Conservation (phyloP, 805 yeast genomes). For the Zygosaccharomyces pseudorouxii region DNA sequence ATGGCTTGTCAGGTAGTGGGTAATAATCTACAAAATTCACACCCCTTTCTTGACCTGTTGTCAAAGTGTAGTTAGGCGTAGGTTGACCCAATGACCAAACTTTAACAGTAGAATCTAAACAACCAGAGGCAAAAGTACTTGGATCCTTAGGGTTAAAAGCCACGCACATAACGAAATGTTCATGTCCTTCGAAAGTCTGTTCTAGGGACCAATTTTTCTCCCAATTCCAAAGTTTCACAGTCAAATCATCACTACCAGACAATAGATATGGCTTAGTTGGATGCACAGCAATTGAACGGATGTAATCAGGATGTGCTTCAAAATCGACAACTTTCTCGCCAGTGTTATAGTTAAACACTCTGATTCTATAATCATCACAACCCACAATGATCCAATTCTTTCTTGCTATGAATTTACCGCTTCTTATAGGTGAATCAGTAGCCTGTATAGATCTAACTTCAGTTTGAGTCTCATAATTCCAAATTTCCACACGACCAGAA, state of each 20-base stretch:
- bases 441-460: constrained; percentile 88
- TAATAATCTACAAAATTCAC: constrained; percentile 95
- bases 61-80: constrained; percentile 84
- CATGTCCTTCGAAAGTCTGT: constrained; percentile 92
- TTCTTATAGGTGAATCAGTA: constrained; percentile 92
- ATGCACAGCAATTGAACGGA: constrained; percentile 89
- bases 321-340: constrained; percentile 92
- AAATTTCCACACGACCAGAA: constrained; percentile 79
- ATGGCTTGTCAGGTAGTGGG: constrained; percentile 96
- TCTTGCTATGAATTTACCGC: constrained; percentile 91
- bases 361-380: constrained; percentile 88
- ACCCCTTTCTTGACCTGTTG: constrained; percentile 89
- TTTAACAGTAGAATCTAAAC: constrained; percentile 93
- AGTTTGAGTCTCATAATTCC: constrained; percentile 83
- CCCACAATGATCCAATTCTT: constrained; percentile 97
- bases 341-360: constrained; percentile 93
- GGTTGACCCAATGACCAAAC: constrained; percentile 91
- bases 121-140: constrained; percentile 94
- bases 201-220: constrained; percentile 86
- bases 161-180: constrained; percentile 89
- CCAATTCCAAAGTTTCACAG: constrained; percentile 96
- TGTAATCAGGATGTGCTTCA: constrained; percentile 97
- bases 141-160: constrained; percentile 97
- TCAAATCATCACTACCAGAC: constrained; percentile 87
- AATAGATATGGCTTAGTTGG: constrained; percentile 86